A percentile compares a stretch with the other conserved stretches of the same genome.
phyloP scores from a whole-genome alignment of 768 basidiomycete genomes.

The Steccherinum ochraceum region DNA sequence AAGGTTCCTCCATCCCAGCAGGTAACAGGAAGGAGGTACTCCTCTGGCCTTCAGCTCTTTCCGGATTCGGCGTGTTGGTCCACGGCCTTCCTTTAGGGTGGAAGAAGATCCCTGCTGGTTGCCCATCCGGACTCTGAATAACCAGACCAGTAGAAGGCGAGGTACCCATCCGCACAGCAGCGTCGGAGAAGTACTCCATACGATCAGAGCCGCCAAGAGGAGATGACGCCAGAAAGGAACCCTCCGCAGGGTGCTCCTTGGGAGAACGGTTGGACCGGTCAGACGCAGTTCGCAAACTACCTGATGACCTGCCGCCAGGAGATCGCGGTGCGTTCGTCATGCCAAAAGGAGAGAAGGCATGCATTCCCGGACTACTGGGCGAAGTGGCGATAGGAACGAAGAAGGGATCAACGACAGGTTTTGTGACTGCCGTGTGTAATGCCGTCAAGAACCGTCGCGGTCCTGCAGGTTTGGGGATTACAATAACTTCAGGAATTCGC shows the following conservation, averaged over 20 bases:
- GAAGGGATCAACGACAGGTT: slow-evolving; percentile 84
- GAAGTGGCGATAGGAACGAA: slow-evolving; percentile 94
- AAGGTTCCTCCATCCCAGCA: background rate
- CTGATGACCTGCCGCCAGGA: slow-evolving; percentile 39
- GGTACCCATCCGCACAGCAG: slow-evolving; percentile 63
- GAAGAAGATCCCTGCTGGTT: slow-evolving; percentile 94
- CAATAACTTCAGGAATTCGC: slow-evolving; percentile 82
- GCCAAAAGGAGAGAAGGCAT: slow-evolving; percentile 35
- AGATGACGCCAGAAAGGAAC: slow-evolving; percentile 48
- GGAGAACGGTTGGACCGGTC: slow-evolving; percentile 57
- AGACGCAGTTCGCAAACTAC: slow-evolving; percentile 47
- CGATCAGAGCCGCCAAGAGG: slow-evolving; percentile 65
- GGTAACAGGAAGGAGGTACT: background rate
- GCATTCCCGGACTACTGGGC: slow-evolving; percentile 70
- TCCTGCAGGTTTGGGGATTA: slow-evolving; percentile 95
- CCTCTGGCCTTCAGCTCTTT: slow-evolving; percentile 10
- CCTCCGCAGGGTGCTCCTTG: slow-evolving; percentile 34
- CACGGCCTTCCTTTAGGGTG: slow-evolving; percentile 49
- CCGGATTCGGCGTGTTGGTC: slow-evolving; percentile 14
- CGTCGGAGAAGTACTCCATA: slow-evolving; percentile 68
- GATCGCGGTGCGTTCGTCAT: slow-evolving; percentile 30
- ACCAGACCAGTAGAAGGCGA: slow-evolving; percentile 83
- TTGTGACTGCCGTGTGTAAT: slow-evolving; percentile 82
- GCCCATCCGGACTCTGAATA: slow-evolving; percentile 89
- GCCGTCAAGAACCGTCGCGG: slow-evolving; percentile 91